phyloP scores from a whole-genome alignment of 331 rosid species.

The Rhamnella rubrinervis region DNA sequence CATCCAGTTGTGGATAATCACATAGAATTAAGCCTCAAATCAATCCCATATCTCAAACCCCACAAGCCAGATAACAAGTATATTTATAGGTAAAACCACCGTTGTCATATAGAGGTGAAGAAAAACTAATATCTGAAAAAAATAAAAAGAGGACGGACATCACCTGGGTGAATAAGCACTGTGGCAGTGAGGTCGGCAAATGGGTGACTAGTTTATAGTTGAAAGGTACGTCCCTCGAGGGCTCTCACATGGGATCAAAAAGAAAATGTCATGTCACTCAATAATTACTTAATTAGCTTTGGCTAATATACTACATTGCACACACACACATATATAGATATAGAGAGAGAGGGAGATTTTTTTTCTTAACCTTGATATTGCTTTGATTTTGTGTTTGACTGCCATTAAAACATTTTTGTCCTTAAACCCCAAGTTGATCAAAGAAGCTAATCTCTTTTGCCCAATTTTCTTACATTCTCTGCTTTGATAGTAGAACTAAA shows the following conservation, averaged over 20 bases:
- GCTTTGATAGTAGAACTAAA: too few relatives aligned
- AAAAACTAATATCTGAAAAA: not conserved
- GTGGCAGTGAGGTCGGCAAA: conserved; percentile 23
- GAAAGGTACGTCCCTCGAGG: conserved; percentile 49
- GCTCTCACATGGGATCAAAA: conserved; percentile 63
- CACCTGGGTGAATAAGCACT: not conserved
- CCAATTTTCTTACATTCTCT: too few relatives aligned
- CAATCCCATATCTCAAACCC: not conserved
- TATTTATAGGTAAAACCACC: too few relatives aligned
- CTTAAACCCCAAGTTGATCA: not conserved
- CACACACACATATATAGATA: not conserved
- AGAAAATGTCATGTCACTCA: conserved; percentile 40
- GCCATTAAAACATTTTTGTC: conserved; percentile 3
- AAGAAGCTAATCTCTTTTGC: not conserved
- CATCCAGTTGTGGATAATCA: conserved; percentile 9
- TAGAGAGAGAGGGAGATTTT: not conserved
- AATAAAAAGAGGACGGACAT: conserved; percentile 4
- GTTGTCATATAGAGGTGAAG: too few relatives aligned
- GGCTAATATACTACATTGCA: not conserved
- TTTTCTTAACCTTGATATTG: not conserved
- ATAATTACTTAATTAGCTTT: not conserved
- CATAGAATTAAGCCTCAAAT: not conserved
- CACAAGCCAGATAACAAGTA: too few relatives aligned
- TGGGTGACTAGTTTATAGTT: conserved; percentile 40
- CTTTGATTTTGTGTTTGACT: conserved; percentile 7